Conservation (phyloP, 176 grass and related monocot genomes). For the Leersia perrieri region DNA sequence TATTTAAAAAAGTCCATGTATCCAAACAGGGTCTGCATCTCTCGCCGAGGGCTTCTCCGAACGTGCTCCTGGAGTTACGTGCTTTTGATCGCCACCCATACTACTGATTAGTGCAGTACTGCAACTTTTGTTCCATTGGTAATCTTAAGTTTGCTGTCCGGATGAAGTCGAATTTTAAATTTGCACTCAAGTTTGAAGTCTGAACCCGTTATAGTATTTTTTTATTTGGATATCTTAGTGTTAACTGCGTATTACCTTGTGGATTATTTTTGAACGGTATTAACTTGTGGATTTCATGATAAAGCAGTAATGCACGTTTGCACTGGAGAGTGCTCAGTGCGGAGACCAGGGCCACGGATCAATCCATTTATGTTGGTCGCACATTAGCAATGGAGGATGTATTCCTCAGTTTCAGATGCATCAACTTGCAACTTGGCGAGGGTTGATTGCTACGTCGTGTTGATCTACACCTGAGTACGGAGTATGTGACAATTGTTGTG, state of each 20-base stretch:
- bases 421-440: neutral
- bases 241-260: too few relatives aligned
- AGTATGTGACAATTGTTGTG: neutral
- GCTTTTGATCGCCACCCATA: neutral
- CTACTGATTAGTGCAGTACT: neutral
- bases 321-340: too few relatives aligned
- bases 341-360: too few relatives aligned
- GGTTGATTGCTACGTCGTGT: neutral
- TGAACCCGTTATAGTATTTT: too few relatives aligned
- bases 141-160: too few relatives aligned
- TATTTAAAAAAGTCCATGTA: too few relatives aligned
- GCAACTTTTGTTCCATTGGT: neutral
- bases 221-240: too few relatives aligned
- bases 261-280: neutral
- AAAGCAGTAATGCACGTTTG: too few relatives aligned
- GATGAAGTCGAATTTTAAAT: too few relatives aligned
- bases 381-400: too few relatives aligned
- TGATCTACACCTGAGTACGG: neutral
- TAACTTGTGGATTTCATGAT: neutral
- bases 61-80: neutral
- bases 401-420: neutral
- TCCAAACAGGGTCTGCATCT: too few relatives aligned
- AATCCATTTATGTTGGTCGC: neutral
- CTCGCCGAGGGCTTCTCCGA: conserved; percentile 1
- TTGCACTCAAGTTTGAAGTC: too few relatives aligned